phyloP scores from a whole-genome alignment of 2,329 filamentous ascomycete species.

The Huntiella omanensis region DNA sequence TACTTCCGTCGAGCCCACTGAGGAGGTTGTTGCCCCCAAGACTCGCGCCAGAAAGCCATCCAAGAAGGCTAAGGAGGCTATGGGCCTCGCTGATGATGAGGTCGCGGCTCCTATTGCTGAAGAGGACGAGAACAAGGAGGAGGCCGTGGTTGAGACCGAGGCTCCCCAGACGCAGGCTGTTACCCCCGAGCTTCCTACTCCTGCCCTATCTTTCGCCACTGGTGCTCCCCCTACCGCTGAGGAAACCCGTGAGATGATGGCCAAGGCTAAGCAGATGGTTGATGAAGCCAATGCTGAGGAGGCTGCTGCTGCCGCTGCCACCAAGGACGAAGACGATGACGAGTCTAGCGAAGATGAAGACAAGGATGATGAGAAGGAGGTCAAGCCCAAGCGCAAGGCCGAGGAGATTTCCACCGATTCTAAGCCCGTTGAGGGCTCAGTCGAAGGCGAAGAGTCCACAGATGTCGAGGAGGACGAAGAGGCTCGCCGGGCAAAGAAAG shows the following conservation, averaged over 20 bases:
- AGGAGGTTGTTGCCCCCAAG: constrained; percentile 6
- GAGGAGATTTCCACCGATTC: constrained; percentile 49
- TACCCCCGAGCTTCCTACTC: constrained; percentile 3
- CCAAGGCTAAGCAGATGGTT: constrained; percentile 76
- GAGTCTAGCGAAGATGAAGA: constrained; percentile 21
- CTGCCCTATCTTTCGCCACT: constrained; percentile 22
- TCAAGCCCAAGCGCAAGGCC: constrained; percentile 48
- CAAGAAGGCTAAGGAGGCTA: constrained; percentile 20
- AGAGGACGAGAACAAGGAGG: constrained; percentile 23
- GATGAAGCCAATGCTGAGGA: constrained; percentile 33
- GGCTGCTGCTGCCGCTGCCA: constrained; percentile 19
- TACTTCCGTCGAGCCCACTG: constrained; percentile 8
- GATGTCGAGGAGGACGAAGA: constrained; percentile 25
- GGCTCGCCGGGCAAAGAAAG: constrained; percentile 49
- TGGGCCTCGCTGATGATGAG: constrained; percentile 19
- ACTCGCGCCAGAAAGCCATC: constrained; percentile 8
- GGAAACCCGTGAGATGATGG: constrained; percentile 67
- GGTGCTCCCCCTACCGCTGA: constrained; percentile 54
- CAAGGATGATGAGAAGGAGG: constrained; percentile 18
- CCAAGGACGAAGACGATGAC: constrained; percentile 15
- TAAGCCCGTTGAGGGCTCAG: constrained; percentile 20
- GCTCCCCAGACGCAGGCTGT: constrained; percentile 30
- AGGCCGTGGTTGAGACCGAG: constrained; percentile 51
- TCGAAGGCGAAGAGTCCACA: constrained; percentile 15
- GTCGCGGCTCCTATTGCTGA: constrained; percentile 22